Conservation (phyloP, 371 early-diverging fungal species). For the Syncephalis fuscata region DNA sequence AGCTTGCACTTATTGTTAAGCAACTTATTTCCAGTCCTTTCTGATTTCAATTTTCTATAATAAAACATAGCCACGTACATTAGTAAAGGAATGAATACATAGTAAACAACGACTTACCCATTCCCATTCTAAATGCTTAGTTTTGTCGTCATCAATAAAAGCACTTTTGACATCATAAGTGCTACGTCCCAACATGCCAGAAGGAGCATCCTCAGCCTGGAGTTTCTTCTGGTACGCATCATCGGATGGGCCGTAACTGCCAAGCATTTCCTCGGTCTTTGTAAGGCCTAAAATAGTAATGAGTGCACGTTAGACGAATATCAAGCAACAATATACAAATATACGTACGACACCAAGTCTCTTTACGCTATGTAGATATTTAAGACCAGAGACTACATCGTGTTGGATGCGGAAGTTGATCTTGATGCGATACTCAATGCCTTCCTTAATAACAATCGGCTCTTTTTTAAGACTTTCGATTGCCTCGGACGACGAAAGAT, state of each 20-base stretch:
- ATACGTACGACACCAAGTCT: slow-evolving; percentile 46
- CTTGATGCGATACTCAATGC: slow-evolving; percentile 83
- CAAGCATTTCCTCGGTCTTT: slow-evolving; percentile 85
- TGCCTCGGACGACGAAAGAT: slow-evolving; percentile 38
- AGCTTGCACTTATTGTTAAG: too few species aligned
- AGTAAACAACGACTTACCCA: slow-evolving; percentile 12
- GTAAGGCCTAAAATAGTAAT: neutral
- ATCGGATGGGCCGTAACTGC: slow-evolving; percentile 75
- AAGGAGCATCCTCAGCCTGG: slow-evolving; percentile 71
- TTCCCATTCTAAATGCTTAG: slow-evolving; percentile 12
- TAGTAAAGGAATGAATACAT: too few species aligned
- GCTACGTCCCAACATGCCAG: slow-evolving; percentile 81
- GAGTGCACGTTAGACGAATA: neutral
- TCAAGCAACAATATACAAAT: neutral
- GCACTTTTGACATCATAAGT: slow-evolving; percentile 50
- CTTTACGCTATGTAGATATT: slow-evolving; percentile 87
- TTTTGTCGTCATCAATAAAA: slow-evolving; percentile 16
- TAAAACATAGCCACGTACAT: too few species aligned
- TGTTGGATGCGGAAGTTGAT: slow-evolving; percentile 88
- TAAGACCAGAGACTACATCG: slow-evolving; percentile 88
- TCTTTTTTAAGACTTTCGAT: slow-evolving; percentile 42
- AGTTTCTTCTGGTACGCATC: slow-evolving; percentile 74
- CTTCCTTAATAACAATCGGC: slow-evolving; percentile 87
- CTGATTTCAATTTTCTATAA: slow-evolving; percentile 14
- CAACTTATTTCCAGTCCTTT: slow-evolving; percentile 14